Base-by-base conservation (phyloP, 2,329 filamentous ascomycete species). In the Alternaria metachromatica region DNA sequence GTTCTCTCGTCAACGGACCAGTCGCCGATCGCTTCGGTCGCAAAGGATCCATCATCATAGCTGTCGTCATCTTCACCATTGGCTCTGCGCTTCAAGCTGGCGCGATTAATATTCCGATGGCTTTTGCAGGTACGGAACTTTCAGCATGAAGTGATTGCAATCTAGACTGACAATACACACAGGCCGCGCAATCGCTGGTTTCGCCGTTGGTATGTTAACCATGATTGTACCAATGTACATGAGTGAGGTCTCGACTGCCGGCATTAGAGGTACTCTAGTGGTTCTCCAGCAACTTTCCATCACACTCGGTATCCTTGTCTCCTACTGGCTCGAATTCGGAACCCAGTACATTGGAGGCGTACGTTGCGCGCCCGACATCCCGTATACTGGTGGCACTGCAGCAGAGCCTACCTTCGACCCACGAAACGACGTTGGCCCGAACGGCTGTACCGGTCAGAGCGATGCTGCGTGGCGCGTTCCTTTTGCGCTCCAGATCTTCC, bases 401-500 rank as follows among this genome's bases (percentile, higher is more conserved):
- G 66, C 70, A 1, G 70, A 76, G 2, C 82, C 68, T 9, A 72
- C 72, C 6, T 86, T 86, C 60, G 81, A 67, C 60, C 77, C 59
- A 21, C 55, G 54, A 33, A 63, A 58, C 23, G 67, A 71, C 26
- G 61, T 72, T n/a, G 67, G 70, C 15, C 70, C 67, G 2, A 65
- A 66, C 18, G 70, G 68, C 13, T 72, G 68, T 45, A 71, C 68
- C 15, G 68, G 68, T 11, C 70, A 74, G 23, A 92, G 64, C 15
- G 66, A 72, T 48, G 64, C 70, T 21, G 45, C 70, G 10, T 75
- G 71, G 72, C 90, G 92, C 66, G 92, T 96, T 60, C 92, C 92
- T 57, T 93, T 96, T 68, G 89, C 81, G 57, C 83, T 96, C 51
- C 93, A 96, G 82, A 91, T 95, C 80, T 82, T 88, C 62, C 96